Base-by-base conservation (phyloP, 2,329 filamentous ascomycete species). In the Fusarium napiforme region DNA sequence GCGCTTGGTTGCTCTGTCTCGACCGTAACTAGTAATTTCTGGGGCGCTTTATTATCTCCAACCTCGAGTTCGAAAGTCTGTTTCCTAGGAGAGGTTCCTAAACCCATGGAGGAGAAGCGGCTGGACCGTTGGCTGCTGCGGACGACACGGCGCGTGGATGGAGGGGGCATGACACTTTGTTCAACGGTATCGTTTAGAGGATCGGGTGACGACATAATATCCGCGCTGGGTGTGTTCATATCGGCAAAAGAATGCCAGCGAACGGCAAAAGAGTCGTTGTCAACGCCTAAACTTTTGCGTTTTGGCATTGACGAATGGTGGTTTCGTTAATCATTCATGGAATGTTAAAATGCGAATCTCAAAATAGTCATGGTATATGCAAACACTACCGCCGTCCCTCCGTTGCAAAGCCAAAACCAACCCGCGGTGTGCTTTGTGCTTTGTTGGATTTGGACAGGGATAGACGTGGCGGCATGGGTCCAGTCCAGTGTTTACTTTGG, bases 11-110 rank as follows among this genome's bases (percentile, higher is more conserved):
- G 75, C 2, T 86, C 85, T 5, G 87, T 85, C 78, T 90, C 87
- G 59, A 89, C 87, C 15, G 88, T 90, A 59, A 89, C 87, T 49
- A 84, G 82, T 47, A 90, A 82, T 64, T 83, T 85, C 78, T 89
- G 87, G 6, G 88, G 87, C 52, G 87, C 84, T 50, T 78, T 78
- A 42, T 83, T 82, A 73, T 86, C 82, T 52, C 88, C 87, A 32
- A 88, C 86, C 71, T 89, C 87, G 39, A 90, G 84, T 78, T 89
- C 85, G 70, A 89, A 89, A 49, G 83, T 88, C 76, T 86, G 87
- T 80, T 88, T 90, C 55, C 87, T 82, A 43, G 88, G 88, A 46
- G 88, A 89, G 21, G 70, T 67, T 42, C 72, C 77, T 63, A 84
- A 77, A 37, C 65, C 60, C 47, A 57, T 53, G 23, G 84, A 80